Evolutionary conservation across 169 alveolate species (phyloP), one percentile per base, ranked within the genome.

Genomic region (Plasmodium knowlesi): DNA sequence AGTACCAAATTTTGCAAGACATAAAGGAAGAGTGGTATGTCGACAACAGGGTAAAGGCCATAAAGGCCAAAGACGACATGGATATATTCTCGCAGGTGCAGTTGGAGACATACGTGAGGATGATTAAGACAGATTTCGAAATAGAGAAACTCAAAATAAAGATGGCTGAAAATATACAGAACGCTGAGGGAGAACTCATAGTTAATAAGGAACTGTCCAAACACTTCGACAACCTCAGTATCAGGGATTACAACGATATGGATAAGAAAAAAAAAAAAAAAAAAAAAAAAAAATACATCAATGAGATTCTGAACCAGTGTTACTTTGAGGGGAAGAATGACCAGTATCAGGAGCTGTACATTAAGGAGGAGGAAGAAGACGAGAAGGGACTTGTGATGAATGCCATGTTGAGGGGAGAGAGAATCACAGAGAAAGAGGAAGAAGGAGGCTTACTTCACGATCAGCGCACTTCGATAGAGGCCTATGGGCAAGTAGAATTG

Each of bases 31-130:
- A 96, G 2, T 96, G 97, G 97, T 92, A 95, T 84, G 84, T 94
- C 19, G 97, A 97, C 37, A 96, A 95, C 41, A 95, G 98, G 61
- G 91, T 88, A 32, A 96, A 96, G 41, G 96, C 97, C 37, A 96
- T 96, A 32, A 92, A 95, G 57, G 57, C 96, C 50, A 96, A 96
- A 84, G 97, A 95, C 16, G 95, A 97, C 46, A 90, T 98, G 94
- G 94, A 54, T 41, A 95, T 96, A 78, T 98, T 97, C 82, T 96
- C 98, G 14, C 96, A 95, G 73, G 96, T 96, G 16, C 98, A 97
- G 84, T 93, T 98, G n/a, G 96, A 96, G 78, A 96, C 97, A 9
- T 98, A 97, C 82, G 93, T 97, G 67, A 95, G 98, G 74, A 96
- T 96, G 85, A 93, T 96, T 12, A 96, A 95, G 28, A 97, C 97